Evolutionary conservation across 306 rosid species (phyloP), one percentile per base, ranked within the genome.

Genomic region (Rubus parviflorus): DNA sequence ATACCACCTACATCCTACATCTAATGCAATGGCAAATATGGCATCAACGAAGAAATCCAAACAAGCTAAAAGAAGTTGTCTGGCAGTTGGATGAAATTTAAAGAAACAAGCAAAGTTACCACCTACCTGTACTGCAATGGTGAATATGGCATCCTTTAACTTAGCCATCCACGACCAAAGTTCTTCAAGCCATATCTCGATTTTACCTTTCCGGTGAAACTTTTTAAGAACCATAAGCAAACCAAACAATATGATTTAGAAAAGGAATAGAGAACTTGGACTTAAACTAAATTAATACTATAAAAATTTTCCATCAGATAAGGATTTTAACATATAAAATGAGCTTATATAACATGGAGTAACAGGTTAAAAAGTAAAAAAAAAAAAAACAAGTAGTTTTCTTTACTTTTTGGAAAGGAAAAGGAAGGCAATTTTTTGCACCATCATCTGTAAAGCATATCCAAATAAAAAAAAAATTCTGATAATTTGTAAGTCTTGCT

Each of bases 111-210:
- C 60, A 73, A 43, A 8, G 54, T 9, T 7, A 11, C 70, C 76
- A 69, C 76, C 77, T 83, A 95, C 99, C 99, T 95, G 96, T 68
- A 91, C 73, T 69, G 93, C 91, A 84, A 92, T 83, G 47, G 85
- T 83, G 68, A 90, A 86, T 74, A 95, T 86, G 43, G 88, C 89
- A 83, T 95, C 99, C 85, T 92, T 95, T 78, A 95, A 91, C 90
- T 87, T 92, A 51, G 79, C 83, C 96, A 91, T 92, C 88, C 96
- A 87, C 82, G 78, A 87, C 99, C 99, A 95, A 78, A 89, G 86
- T 85, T 92, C 99, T 86, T 95, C 99, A 75, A 92, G 85, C 99
- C 99, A 91, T 85, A 95, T 92, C 86, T 95, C 99, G 75, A 95
- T 84, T 89, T 89, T 91, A 77, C 97, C 97, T 47, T 85, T 75